Base-by-base conservation (phyloP, 2,329 filamentous ascomycete species). In the Neonectria ditissima region DNA sequence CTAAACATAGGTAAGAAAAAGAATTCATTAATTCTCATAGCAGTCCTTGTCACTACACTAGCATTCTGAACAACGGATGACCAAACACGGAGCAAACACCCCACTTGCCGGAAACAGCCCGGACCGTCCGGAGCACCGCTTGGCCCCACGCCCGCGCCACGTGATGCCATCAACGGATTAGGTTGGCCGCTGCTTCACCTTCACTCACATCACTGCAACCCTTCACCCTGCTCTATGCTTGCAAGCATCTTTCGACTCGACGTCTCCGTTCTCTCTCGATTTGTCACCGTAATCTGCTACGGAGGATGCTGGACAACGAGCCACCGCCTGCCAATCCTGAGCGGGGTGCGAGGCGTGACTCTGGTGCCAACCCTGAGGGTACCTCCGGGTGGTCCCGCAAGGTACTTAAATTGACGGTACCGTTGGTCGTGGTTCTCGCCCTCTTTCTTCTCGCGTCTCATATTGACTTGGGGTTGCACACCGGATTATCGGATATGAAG, bases 381-480 rank as follows among this genome's bases (percentile, higher is more conserved):
- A 7, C 44, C 34, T 54, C 52, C 20, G 59, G 65, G 63, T 70
- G 63, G 41, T 61, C 65, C 7, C 63, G 62, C 28, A 57, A 30
- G 5, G 18, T 54, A 52, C 56, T 69, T 50, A 72, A 68, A 60
- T 28, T 69, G 20, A 62, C 52, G 4, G 51, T 62, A 8, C 65
- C 71, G 2, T 41, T 73, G 34, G 22, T 72, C 26, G 26, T 57
- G 16, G 4, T 69, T n/a, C 20, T 72, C 20, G 68, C 68, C 1
- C 37, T 73, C 4, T 65, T 61, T 13, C 55, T 72, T 8, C 56
- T 72, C 20, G 62, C 44, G 4, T 58, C 69, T 11, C 60, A 69
- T 0, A 18, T 73, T 14, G 43, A 55, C 2, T 62, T 66, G 30
- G 28, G 63, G 2, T 22, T 65, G n/a, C 54, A 55, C 3, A 43